Conservation (phyloP, 345 rosid species). For the Diplotaxis tenuifolia region DNA sequence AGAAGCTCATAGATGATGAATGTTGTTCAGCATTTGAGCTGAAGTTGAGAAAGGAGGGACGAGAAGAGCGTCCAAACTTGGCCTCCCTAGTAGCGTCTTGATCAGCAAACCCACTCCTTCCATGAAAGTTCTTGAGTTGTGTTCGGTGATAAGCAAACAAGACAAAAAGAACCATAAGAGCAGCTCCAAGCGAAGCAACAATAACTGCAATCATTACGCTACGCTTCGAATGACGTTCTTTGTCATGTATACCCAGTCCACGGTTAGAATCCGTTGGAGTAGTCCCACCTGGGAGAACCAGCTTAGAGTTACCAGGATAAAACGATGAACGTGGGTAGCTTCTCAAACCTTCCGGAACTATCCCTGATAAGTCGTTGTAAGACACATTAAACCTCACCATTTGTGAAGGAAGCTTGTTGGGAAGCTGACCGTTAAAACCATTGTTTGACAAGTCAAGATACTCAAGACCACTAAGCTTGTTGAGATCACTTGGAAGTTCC, state of each 20-base stretch:
- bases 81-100: slow-evolving; percentile 49
- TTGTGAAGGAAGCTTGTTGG: slow-evolving; percentile 56
- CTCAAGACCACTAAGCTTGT: slow-evolving; percentile 63
- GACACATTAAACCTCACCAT: slow-evolving; percentile 75
- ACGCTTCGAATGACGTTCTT: slow-evolving; percentile 43
- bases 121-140: slow-evolving; percentile 58
- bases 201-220: slow-evolving; percentile 61
- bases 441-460: slow-evolving; percentile 83
- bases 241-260: slow-evolving; percentile 10
- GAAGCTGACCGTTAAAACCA: slow-evolving; percentile 64
- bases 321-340: slow-evolving; percentile 56
- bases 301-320: slow-evolving; percentile 65
- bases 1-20: slow-evolving; percentile 71
- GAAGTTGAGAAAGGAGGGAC: slow-evolving; percentile 66
- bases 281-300: slow-evolving; percentile 40
- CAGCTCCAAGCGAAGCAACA: slow-evolving; percentile 68
- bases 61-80: slow-evolving; percentile 58
- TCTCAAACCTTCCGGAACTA: slow-evolving; percentile 56
- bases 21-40: slow-evolving; percentile 55
- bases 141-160: slow-evolving; percentile 69
- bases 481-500: slow-evolving; percentile 66
- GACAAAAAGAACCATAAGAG: slow-evolving; percentile 59
- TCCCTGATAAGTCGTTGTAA: slow-evolving; percentile 68
- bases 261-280: slow-evolving; percentile 18
- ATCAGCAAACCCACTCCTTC: slow-evolving; percentile 49